Percentiles rank a stretch among this genome's conserved stretches.
Evolutionary conservation across 2,329 filamentous ascomycete species (phyloP).

Genomic region (Nothophoma quercina): DNA sequence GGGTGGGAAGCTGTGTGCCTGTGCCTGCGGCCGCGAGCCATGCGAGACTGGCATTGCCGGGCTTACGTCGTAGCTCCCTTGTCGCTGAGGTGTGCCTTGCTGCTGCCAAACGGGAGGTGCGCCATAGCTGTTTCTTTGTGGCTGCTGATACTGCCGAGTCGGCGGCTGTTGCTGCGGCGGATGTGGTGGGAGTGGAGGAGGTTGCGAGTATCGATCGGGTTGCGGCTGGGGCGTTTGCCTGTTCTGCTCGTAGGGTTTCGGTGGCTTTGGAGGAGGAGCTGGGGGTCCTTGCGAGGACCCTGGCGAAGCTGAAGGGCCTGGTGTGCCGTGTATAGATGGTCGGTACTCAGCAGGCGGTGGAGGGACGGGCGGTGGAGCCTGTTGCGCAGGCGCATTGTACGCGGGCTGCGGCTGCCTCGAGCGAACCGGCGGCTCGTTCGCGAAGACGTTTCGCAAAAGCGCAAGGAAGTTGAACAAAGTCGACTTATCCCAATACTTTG

Average conservation of each 20-base stretch:
- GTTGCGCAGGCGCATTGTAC: conserved; percentile 42
- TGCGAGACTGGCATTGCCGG: conserved; percentile 39
- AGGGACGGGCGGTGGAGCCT: conserved; percentile 60
- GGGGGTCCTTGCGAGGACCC: conserved; percentile 35
- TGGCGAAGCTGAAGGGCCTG: conserved; percentile 48
- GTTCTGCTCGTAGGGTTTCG: conserved; percentile 44
- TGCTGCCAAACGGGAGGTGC: conserved; percentile 23
- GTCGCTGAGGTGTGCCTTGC: conserved; percentile 28
- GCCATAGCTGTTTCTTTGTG: conserved; percentile 30
- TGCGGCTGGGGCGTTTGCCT: conserved; percentile 33
- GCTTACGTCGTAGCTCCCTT: conserved; percentile 33
- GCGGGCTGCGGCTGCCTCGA: conserved; percentile 62
- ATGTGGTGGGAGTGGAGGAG: conserved; percentile 47
- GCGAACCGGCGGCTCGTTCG: conserved; percentile 91
- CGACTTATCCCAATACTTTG: conserved; percentile 89
- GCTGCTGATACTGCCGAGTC: conserved; percentile 26
- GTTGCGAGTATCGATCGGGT: conserved; percentile 37
- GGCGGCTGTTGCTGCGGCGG: conserved; percentile 36
- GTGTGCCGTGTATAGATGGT: conserved; percentile 41
- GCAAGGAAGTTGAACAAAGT: conserved; percentile 82
- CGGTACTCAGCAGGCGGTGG: conserved; percentile 70
- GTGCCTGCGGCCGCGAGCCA: conserved; percentile 35
- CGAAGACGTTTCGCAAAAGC: conserved; percentile 85
- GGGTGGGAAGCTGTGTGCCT: conserved; percentile 34
- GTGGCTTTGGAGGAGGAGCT: conserved; percentile 59